phyloP scores from a whole-genome alignment of 192 early-diverging fungal genomes.

The Gamsiella multidivaricata region DNA sequence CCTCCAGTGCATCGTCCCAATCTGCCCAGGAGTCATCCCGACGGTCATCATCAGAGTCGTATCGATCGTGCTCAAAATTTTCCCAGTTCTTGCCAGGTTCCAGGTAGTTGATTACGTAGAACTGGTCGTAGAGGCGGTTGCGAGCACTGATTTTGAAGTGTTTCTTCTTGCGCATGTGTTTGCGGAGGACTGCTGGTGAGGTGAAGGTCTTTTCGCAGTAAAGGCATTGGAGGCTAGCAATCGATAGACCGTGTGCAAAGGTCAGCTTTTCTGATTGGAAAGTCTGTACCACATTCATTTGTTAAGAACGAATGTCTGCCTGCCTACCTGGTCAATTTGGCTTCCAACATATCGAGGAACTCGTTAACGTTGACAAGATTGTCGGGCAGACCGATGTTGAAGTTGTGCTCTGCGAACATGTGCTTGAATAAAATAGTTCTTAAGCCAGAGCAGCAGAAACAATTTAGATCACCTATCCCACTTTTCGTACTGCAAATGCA shows the following conservation, averaged over 20 bases:
- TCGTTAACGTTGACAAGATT: constrained; percentile 89
- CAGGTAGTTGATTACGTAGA: constrained; percentile 93
- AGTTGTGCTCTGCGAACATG: constrained; percentile 91
- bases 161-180: constrained; percentile 99
- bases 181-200: constrained; percentile 85
- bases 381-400: constrained; percentile 92
- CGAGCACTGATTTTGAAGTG: constrained; percentile 94
- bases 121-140: constrained; percentile 92
- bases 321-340: constrained; percentile 76
- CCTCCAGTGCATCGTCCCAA: constrained; percentile 78
- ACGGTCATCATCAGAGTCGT: constrained; percentile 79
- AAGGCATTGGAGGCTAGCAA: constrained; percentile 76
- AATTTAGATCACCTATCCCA: not conserved
- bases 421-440: constrained; percentile 84
- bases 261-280: not conserved
- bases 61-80: constrained; percentile 80
- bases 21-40: constrained; percentile 80
- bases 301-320: no score
- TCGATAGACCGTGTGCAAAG: not conserved
- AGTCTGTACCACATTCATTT: no score
- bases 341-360: constrained; percentile 81
- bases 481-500: not conserved
- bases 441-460: not conserved
- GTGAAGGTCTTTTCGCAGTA: constrained; percentile 97
- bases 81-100: constrained; percentile 95